phyloP scores from a whole-genome alignment of 73 alveolate species.

The Paramecium primaurelia region DNA sequence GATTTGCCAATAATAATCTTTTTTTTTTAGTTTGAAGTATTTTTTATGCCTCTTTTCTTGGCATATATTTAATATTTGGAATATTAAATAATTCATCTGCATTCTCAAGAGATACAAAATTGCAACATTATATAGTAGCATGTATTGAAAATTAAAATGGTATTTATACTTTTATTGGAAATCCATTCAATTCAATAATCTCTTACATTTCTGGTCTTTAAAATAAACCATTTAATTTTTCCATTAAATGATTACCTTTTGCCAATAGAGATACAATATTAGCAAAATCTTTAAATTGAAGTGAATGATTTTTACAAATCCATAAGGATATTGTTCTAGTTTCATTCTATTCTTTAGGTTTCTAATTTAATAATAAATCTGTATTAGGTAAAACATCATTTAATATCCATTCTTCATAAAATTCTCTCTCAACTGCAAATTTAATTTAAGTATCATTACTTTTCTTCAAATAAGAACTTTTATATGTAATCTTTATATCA shows the following conservation, averaged over 20 bases:
- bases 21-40: not conserved
- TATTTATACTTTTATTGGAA: constrained; percentile 19
- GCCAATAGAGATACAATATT: constrained; percentile 24
- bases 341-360: constrained; percentile 37
- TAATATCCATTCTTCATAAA: constrained; percentile 9
- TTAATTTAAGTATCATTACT: constrained; percentile 24
- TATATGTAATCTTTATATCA: constrained; percentile 32
- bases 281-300: not conserved
- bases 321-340: constrained; percentile 26
- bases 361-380: not conserved
- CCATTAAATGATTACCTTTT: constrained; percentile 31
- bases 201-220: constrained; percentile 3
- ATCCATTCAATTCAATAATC: constrained; percentile 9
- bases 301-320: constrained; percentile 32
- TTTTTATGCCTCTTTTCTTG: constrained; percentile 13
- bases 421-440: constrained; percentile 26
- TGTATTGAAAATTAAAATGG: constrained; percentile 40
- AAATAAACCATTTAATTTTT: not conserved
- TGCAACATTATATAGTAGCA: constrained; percentile 12
- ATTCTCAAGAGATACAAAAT: not conserved
- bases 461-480: not conserved
- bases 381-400: not conserved
- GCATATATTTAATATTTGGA: not conserved
- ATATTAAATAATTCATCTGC: not conserved
- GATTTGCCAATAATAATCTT: constrained; percentile 24